These are phyloP conservation scores for Sarcocystis neurona DNA, from an alignment of 169 alveolate species.

Conservation along the genomic window DNA sequence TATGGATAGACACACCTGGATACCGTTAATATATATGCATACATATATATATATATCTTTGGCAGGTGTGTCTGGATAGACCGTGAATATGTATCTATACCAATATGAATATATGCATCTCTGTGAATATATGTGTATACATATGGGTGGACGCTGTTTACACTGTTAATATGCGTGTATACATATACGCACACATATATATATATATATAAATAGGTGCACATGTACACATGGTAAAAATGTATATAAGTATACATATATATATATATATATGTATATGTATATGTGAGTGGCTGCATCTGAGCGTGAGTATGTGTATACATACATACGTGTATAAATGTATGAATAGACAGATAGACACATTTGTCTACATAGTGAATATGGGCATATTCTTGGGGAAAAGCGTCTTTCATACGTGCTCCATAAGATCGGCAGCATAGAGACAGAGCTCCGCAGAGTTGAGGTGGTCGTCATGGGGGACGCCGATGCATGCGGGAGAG, in stretches of 20 bases:
- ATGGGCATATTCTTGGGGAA: neutral
- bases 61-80: no score
- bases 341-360: neutral
- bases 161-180: no score
- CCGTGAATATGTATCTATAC: no score
- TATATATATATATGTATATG: no score
- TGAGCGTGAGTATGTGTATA: neutral
- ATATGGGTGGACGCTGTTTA: no score
- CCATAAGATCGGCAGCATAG: slow-evolving; percentile 66
- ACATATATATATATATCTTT: no score
- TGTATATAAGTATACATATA: no score
- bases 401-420: slow-evolving; percentile 56
- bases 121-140: no score
- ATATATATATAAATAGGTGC: neutral
- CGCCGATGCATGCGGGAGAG: slow-evolving; percentile 67
- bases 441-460: slow-evolving; percentile 64
- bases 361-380: neutral
- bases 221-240: neutral
- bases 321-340: neutral
- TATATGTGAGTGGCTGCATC: no score
- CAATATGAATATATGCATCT: no score
- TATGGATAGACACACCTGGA: no score
- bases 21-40: no score
- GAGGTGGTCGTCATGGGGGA: slow-evolving; percentile 68
- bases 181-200: neutral